These are phyloP conservation scores for Aureobasidium mangrovei DNA, from an alignment of 2,329 filamentous ascomycete genomes.

Conservation along the genomic window DNA sequence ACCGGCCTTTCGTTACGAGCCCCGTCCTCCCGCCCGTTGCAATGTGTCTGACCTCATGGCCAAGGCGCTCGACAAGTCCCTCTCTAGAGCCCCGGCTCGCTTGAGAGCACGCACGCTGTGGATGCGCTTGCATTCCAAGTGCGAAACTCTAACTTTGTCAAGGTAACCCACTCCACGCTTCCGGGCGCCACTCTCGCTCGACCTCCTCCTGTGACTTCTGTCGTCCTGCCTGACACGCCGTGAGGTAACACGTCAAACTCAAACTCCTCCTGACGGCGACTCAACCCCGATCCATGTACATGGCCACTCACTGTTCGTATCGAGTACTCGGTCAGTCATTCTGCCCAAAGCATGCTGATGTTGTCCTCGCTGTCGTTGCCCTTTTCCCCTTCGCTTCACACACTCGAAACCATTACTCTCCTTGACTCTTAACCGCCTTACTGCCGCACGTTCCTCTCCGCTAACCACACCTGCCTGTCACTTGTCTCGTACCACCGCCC, in stretches of 20 bases:
- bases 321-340: background rate
- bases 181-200: background rate
- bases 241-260: background rate
- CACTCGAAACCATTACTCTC: conserved; percentile 1
- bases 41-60: background rate
- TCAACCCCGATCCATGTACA: background rate
- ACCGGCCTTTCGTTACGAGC: background rate
- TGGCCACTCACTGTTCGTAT: background rate
- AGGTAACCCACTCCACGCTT: background rate
- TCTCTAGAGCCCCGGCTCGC: background rate
- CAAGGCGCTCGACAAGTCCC: background rate
- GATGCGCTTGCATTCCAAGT: background rate
- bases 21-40: background rate
- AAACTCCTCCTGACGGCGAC: background rate
- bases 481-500: conserved; percentile 2
- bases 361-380: background rate
- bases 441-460: conserved; percentile 5
- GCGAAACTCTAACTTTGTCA: background rate
- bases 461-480: conserved; percentile 1
- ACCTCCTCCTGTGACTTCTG: background rate
- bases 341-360: background rate
- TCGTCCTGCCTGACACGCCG: background rate
- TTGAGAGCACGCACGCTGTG: background rate
- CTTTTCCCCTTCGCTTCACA: background rate
- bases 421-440: background rate